Percentiles rank a stretch among this genome's conserved stretches.
phyloP scores from a whole-genome alignment of 345 rosid species.

The Acer yangbiense region DNA sequence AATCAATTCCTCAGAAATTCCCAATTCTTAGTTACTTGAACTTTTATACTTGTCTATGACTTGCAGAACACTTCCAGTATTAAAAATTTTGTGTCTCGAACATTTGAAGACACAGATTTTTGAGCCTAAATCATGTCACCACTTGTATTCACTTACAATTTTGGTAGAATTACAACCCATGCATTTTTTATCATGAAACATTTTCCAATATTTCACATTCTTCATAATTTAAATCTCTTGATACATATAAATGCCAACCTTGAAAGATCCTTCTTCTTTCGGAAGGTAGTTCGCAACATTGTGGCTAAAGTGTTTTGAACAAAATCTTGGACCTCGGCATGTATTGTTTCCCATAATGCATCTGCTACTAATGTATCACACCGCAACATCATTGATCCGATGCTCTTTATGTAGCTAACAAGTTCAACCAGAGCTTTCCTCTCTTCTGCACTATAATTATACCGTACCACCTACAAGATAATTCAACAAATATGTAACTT shows the following conservation, averaged over 20 bases:
- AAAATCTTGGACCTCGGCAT: constrained; percentile 98
- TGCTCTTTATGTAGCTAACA: constrained; percentile 90
- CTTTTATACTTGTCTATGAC: background rate
- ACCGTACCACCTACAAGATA: constrained; percentile 80
- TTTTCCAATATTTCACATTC: background rate
- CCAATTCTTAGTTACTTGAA: background rate
- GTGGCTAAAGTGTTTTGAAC: constrained; percentile 95
- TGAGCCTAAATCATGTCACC: background rate
- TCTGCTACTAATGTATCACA: constrained; percentile 92
- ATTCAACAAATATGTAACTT: constrained; percentile 10
- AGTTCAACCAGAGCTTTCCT: constrained; percentile 92
- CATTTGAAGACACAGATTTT: background rate
- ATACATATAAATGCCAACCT: constrained; percentile 48
- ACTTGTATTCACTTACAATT: background rate
- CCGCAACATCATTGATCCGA: constrained; percentile 91
- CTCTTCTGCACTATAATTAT: constrained; percentile 88
- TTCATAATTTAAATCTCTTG: background rate
- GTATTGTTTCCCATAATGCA: constrained; percentile 99
- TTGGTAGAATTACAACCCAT: background rate
- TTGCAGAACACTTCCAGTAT: background rate
- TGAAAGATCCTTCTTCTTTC: constrained; percentile 94
- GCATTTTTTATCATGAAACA: background rate
- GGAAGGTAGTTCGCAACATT: constrained; percentile 90
- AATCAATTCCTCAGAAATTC: background rate
- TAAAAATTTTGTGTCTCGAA: background rate